Conservation (phyloP, 495 filamentous ascomycete genomes). For the Hypoxylon subgilvum region DNA sequence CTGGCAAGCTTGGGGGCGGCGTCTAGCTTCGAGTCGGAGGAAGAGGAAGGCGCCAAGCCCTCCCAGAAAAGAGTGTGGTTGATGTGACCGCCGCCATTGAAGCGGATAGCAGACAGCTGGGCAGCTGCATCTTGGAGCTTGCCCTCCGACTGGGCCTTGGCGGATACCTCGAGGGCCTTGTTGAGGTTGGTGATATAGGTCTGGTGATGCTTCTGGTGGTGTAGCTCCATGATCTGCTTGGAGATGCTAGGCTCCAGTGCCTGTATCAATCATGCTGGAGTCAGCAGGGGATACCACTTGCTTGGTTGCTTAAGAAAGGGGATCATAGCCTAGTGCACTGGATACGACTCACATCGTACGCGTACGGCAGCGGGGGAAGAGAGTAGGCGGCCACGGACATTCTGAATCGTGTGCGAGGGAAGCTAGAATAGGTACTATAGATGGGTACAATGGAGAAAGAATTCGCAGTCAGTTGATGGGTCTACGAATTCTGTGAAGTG, state of each 20-base stretch:
- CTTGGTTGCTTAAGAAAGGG: neutral
- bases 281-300: slow-evolving; percentile 17
- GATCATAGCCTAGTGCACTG: neutral
- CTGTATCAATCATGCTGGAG: slow-evolving; percentile 12
- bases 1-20: slow-evolving; percentile 64
- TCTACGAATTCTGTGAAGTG: neutral
- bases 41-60: slow-evolving; percentile 75
- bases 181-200: slow-evolving; percentile 77
- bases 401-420: slow-evolving; percentile 11
- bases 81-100: slow-evolving; percentile 90
- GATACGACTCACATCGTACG: slow-evolving; percentile 51
- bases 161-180: slow-evolving; percentile 60
- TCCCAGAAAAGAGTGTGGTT: slow-evolving; percentile 96
- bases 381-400: slow-evolving; percentile 45
- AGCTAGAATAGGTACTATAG: neutral
- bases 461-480: neutral
- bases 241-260: slow-evolving; percentile 91
- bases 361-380: slow-evolving; percentile 52
- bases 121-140: slow-evolving; percentile 61
- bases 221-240: slow-evolving; percentile 92
- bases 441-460: neutral
- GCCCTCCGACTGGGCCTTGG: slow-evolving; percentile 55
- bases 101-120: slow-evolving; percentile 82
- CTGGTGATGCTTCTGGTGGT: slow-evolving; percentile 75
- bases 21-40: slow-evolving; percentile 52